Percentiles rank a stretch among this genome's conserved stretches.
Conservation (phyloP, 2,329 filamentous ascomycete genomes). For the Cladosporium halotolerans region DNA sequence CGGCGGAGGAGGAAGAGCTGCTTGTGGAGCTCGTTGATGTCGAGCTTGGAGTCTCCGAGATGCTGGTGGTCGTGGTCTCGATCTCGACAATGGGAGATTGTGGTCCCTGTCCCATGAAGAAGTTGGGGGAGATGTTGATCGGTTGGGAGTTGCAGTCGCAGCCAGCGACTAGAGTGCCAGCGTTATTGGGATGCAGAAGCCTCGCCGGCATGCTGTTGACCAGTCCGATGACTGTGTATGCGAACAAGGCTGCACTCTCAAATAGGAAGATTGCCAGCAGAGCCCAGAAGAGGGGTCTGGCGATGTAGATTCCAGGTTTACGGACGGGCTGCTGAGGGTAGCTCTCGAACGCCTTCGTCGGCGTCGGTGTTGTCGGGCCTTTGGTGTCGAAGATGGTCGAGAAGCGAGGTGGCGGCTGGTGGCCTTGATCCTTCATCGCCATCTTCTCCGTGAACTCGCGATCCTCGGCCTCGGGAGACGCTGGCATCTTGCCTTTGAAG, state of each 20-base stretch:
- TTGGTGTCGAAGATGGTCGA: slow-evolving; percentile 26
- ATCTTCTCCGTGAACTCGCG: slow-evolving; percentile 21
- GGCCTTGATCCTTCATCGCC: slow-evolving; percentile 6
- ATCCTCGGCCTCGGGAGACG: slow-evolving; percentile 10
- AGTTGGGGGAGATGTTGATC: slow-evolving; percentile 31
- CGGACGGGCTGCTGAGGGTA: slow-evolving; percentile 19
- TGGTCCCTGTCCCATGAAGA: slow-evolving; percentile 15
- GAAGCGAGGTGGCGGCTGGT: slow-evolving; percentile 25
- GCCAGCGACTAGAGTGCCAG: slow-evolving; percentile 8
- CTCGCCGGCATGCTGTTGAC: slow-evolving; percentile 29
- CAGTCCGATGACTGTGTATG: slow-evolving; percentile 33
- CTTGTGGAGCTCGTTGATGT: neutral
- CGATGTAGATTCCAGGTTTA: slow-evolving; percentile 28
- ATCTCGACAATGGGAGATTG: neutral
- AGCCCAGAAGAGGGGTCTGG: slow-evolving; percentile 28
- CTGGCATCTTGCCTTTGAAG: slow-evolving; percentile 13
- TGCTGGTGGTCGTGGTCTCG: neutral
- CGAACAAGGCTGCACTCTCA: slow-evolving; percentile 32
- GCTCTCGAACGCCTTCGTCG: slow-evolving; percentile 21
- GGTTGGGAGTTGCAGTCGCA: slow-evolving; percentile 18
- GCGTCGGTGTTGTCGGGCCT: slow-evolving; percentile 13
- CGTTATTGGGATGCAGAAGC: slow-evolving; percentile 16
- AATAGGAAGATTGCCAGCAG: slow-evolving; percentile 28
- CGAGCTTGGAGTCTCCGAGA: neutral
- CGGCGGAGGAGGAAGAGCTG: neutral